These are phyloP conservation scores for Sesbania bispinosa DNA, from an alignment of 306 rosid genomes.

Conservation along the genomic window DNA sequence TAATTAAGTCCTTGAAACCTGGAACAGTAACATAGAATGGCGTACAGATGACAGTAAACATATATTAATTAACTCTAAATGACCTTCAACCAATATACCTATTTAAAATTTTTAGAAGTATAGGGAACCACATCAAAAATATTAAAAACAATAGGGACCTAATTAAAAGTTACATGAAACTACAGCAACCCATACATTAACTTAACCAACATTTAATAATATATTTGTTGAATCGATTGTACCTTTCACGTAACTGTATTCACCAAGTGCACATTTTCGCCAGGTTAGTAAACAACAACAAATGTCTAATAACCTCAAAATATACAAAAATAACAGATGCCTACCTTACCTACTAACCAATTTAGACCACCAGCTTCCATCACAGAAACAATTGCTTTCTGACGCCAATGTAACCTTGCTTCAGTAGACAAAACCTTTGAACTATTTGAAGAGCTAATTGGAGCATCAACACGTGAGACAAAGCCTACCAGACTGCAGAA, in stretches of 20 bases:
- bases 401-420: slow-evolving; percentile 74
- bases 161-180: not conserved
- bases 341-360: slow-evolving; percentile 99
- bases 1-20: not conserved
- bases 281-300: slow-evolving; percentile 17
- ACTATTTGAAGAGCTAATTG: slow-evolving; percentile 49
- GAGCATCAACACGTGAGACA: slow-evolving; percentile 39
- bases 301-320: slow-evolving; percentile 54
- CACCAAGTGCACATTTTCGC: not conserved
- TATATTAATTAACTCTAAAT: not conserved
- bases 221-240: slow-evolving; percentile 7
- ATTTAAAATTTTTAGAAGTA: not conserved
- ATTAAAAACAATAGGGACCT: not conserved
- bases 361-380: slow-evolving; percentile 99
- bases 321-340: slow-evolving; percentile 43
- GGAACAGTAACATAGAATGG: not conserved
- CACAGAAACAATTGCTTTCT: slow-evolving; percentile 86
- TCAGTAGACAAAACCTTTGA: slow-evolving; percentile 58
- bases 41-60: not conserved
- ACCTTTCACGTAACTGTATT: not conserved
- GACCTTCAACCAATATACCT: not conserved
- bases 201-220: slow-evolving; percentile 5
- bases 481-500: slow-evolving; percentile 45
- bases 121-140: not conserved
- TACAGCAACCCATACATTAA: not conserved